A percentile compares a stretch with the other conserved stretches of the same genome.
Conservation (phyloP, 257 asterid species). For the Solanum stenotomum region DNA sequence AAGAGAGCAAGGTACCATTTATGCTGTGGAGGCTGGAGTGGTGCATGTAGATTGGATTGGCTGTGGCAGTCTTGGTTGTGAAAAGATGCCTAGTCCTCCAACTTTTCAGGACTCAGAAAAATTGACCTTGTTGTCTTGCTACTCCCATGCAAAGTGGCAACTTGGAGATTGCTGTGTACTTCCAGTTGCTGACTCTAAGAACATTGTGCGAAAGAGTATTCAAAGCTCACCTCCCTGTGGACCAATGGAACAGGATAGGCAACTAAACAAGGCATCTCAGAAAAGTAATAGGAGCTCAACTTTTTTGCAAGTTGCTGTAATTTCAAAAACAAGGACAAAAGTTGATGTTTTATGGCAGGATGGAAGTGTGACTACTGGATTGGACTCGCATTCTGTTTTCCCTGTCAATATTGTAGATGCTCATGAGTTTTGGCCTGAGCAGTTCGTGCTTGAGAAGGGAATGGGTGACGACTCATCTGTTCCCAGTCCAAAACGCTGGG, state of each 20-base stretch:
- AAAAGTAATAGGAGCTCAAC: constrained; percentile 9
- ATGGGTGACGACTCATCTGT: constrained; percentile 27
- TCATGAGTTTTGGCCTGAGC: constrained; percentile 80
- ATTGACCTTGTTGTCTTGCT: constrained; percentile 50
- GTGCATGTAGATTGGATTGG: constrained; percentile 70
- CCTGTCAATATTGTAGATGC: constrained; percentile 61
- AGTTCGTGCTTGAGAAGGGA: constrained; percentile 74
- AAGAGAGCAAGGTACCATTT: constrained; percentile 47
- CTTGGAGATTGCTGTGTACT: constrained; percentile 89
- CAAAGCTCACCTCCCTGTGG: constrained; percentile 12
- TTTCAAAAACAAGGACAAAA: constrained; percentile 57
- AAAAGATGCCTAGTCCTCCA: constrained; percentile 35
- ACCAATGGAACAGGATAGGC: constrained; percentile 12
- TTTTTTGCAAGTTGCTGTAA: constrained; percentile 42
- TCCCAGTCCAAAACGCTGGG: constrained; percentile 46
- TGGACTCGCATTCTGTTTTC: constrained; percentile 48
- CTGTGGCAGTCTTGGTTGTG: constrained; percentile 33
- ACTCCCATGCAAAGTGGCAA: constrained; percentile 61
- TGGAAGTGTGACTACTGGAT: constrained; percentile 49
- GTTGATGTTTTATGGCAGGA: constrained; percentile 92
- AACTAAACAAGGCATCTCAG: constrained; percentile 6
- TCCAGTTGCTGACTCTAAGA: constrained; percentile 17
- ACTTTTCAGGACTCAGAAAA: constrained; percentile 41
- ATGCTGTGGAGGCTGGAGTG: constrained; percentile 57
- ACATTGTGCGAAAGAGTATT: constrained; percentile 3